Conservation (phyloP, 2,329 filamentous ascomycete genomes). For the Remersonia thermophila region DNA sequence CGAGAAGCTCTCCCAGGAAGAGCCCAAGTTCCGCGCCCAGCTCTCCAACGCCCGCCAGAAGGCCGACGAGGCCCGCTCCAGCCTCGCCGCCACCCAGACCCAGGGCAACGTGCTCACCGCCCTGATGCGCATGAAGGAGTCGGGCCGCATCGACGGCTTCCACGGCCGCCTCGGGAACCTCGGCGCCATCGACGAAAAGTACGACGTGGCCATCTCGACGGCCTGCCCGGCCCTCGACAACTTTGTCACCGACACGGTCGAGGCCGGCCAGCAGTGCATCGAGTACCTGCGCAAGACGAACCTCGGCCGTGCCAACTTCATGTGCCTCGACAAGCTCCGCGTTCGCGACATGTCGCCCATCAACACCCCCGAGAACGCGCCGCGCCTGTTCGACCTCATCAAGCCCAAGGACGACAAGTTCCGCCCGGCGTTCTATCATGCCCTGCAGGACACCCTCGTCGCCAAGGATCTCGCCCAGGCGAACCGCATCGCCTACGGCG, state of each 20-base stretch:
- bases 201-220: slow-evolving; percentile 96
- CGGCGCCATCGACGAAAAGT: slow-evolving; percentile 83
- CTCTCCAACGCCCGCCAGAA: slow-evolving; percentile 86
- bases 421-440: slow-evolving; percentile 83
- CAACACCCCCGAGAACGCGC: slow-evolving; percentile 81
- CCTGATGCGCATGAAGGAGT: slow-evolving; percentile 88
- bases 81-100: slow-evolving; percentile 78
- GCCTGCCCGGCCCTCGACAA: slow-evolving; percentile 87
- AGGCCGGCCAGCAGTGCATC: slow-evolving; percentile 94
- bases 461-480: slow-evolving; percentile 89
- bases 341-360: slow-evolving; percentile 66
- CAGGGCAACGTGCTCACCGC: slow-evolving; percentile 86
- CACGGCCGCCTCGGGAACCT: slow-evolving; percentile 90
- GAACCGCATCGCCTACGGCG: slow-evolving; percentile 91
- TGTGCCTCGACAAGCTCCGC: slow-evolving; percentile 80
- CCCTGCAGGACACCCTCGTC: slow-evolving; percentile 88
- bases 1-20: slow-evolving; percentile 58
- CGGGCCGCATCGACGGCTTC: slow-evolving; percentile 92
- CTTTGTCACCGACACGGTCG: slow-evolving; percentile 91
- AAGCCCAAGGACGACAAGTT: slow-evolving; percentile 81
- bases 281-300: slow-evolving; percentile 97
- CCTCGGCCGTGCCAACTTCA: slow-evolving; percentile 91
- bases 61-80: slow-evolving; percentile 88
- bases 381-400: slow-evolving; percentile 84
- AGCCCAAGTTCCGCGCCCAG: slow-evolving; percentile 70